Percentiles rank a stretch among this genome's conserved stretches.
These are phyloP conservation scores for Leccinum arenicola DNA, from an alignment of 768 basidiomycete species.

Conservation along the genomic window DNA sequence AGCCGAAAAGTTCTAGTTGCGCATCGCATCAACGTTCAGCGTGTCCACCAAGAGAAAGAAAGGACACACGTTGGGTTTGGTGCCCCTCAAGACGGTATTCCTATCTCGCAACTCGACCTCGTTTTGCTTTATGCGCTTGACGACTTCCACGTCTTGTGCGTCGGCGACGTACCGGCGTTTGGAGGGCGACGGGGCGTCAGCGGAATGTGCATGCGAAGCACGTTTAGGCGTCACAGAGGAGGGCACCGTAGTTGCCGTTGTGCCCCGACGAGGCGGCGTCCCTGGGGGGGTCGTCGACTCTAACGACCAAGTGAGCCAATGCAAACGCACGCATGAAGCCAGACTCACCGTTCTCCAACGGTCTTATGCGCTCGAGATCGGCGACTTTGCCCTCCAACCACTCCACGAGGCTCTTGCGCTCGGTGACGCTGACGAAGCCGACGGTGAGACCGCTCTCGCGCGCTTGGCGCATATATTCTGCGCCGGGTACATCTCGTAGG, in stretches of 20 bases:
- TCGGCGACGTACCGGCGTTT: slow-evolving; percentile 84
- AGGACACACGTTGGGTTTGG: slow-evolving; percentile 72
- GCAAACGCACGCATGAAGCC: not conserved
- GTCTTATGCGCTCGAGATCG: slow-evolving; percentile 26
- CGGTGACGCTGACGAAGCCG: slow-evolving; percentile 83
- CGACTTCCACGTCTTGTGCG: slow-evolving; percentile 72
- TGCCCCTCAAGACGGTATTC: slow-evolving; percentile 79
- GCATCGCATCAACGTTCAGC: not conserved
- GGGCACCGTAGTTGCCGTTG: not conserved
- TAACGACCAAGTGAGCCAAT: slow-evolving; percentile 3
- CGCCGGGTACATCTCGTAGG: slow-evolving; percentile 65
- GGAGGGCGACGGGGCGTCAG: slow-evolving; percentile 41
- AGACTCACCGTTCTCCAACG: slow-evolving; percentile 22
- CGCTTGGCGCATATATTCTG: slow-evolving; percentile 87
- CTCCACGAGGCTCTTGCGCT: slow-evolving; percentile 81
- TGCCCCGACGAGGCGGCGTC: slow-evolving; percentile 42
- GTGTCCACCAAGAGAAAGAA: not conserved
- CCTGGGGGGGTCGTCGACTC: slow-evolving; percentile 65
- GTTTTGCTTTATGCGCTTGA: slow-evolving; percentile 74
- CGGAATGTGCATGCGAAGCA: slow-evolving; percentile 18
- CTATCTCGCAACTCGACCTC: slow-evolving; percentile 83
- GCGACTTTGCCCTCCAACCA: slow-evolving; percentile 65
- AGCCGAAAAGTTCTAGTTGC: slow-evolving; percentile 73
- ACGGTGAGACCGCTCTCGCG: slow-evolving; percentile 69
- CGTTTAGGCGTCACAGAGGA: slow-evolving; percentile 18